Base-by-base conservation (phyloP, 257 asterid species). In the Misopates orontium region DNA sequence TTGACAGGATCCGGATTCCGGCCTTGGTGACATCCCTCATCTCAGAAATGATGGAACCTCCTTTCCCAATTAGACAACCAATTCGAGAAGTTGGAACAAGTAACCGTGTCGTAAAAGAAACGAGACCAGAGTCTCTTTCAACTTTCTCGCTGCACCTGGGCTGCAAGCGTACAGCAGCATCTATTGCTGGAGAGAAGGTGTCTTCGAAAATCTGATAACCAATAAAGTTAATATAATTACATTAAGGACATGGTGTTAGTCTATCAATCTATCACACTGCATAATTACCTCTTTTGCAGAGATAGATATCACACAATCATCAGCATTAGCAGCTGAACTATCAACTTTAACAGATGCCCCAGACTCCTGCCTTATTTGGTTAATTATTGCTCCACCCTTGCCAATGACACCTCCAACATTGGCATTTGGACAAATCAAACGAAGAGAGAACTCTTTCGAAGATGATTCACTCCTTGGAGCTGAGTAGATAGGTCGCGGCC, bases 61-160 rank as follows among this genome's bases (percentile, higher is more conserved):
- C 97, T 86, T 94, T 94, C 50, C 97, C 99, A 77, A 90, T 88
- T 56, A 94, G 96, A 74, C 96, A 88, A 62, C 97, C 99, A 69
- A 94, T 83, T 32, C 80, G 83, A 67, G 96, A 90, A 56, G 87
- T 75, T 14, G 97, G 96, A 68, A 94, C 97, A 71, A 94, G 96
- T 69, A 94, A 74, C 64, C 88, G 71, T 8, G 93, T 90, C 28
- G 97, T 87, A 70, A 75, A 82, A 42, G 97, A 84, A 79, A 85
- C 80, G 41, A 86, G 95, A 56, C 96, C 99, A 39, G 99, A 87
- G 73, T 93, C 99, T 69, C 90, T 84, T 76, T 87, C 97, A 60
- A 82, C 85, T 76, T 90, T 93, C 76, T 90, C 99, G 71, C 96
- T 87, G 87, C 99, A 93, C 78, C 95, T 87, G 19, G 99, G 96